Evolutionary conservation across 2,329 filamentous ascomycete species (phyloP).

Genomic region (Penicillium sp.): DNA sequence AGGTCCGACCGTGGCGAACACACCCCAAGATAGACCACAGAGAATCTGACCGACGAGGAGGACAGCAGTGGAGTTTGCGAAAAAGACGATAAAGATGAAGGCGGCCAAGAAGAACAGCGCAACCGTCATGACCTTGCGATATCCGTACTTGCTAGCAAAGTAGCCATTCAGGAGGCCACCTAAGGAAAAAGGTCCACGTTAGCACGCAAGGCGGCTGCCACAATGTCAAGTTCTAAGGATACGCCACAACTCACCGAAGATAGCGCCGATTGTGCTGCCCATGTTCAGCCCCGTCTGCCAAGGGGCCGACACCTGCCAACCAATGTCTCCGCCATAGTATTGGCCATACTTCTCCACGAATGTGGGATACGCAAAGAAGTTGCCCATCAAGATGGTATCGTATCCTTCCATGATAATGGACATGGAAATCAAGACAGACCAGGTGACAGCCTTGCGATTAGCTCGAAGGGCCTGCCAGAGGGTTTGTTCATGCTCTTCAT

Average conservation of each 20-base stretch:
- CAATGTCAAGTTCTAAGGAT: no score
- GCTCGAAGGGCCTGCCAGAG: slow-evolving; percentile 19
- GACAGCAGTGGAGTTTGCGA: slow-evolving; percentile 48
- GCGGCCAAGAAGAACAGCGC: slow-evolving; percentile 44
- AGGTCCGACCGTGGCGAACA: slow-evolving; percentile 31
- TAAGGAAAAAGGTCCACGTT: not conserved
- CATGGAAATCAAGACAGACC: slow-evolving; percentile 46
- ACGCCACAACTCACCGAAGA: slow-evolving; percentile 19
- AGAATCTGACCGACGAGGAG: slow-evolving; percentile 51
- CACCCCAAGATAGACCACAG: slow-evolving; percentile 45
- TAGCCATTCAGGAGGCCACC: slow-evolving; percentile 35
- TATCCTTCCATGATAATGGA: slow-evolving; percentile 57
- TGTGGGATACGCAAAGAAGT: slow-evolving; percentile 51
- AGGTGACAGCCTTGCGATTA: slow-evolving; percentile 33
- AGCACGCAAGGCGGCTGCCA: not conserved
- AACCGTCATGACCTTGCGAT: slow-evolving; percentile 48
- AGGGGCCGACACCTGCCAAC: slow-evolving; percentile 50
- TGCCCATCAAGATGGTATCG: slow-evolving; percentile 54
- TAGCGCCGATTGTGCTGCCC: slow-evolving; percentile 24
- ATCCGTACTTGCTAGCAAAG: slow-evolving; percentile 39
- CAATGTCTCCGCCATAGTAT: slow-evolving; percentile 11
- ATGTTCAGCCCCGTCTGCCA: slow-evolving; percentile 64
- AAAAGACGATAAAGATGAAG: slow-evolving; percentile 55
- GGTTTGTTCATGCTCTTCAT: slow-evolving; percentile 23
- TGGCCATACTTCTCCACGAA: slow-evolving; percentile 45